A percentile compares a stretch with the other conserved stretches of the same genome.
Conservation (phyloP, 192 early-diverging fungal genomes). For the Gaertneriomyces sp. region DNA sequence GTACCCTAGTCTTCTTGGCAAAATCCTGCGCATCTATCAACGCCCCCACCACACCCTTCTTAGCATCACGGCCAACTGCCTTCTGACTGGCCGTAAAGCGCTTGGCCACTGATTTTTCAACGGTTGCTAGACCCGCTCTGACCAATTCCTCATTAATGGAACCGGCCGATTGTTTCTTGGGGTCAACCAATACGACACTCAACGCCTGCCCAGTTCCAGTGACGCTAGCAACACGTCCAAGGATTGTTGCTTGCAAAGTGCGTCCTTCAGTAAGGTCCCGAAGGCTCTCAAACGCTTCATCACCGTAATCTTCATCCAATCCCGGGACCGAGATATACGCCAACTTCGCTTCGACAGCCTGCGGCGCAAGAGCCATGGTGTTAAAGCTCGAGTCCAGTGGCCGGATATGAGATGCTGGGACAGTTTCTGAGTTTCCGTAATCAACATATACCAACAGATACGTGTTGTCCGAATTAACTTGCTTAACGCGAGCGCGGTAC, state of each 20-base stretch:
- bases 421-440: constrained; percentile 88
- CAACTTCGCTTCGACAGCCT: constrained; percentile 78
- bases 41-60: constrained; percentile 54
- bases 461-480: constrained; percentile 51
- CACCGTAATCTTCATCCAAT: constrained; percentile 68
- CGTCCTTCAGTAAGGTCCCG: constrained; percentile 56
- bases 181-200: constrained; percentile 39
- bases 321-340: constrained; percentile 72
- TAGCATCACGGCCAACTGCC: constrained; percentile 36
- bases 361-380: constrained; percentile 51
- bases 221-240: constrained; percentile 31
- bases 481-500: constrained; percentile 82
- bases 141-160: constrained; percentile 45
- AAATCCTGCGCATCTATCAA: constrained; percentile 62
- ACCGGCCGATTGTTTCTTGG: constrained; percentile 11
- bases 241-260: constrained; percentile 36
- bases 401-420: constrained; percentile 67
- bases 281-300: constrained; percentile 69
- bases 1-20: constrained; percentile 66
- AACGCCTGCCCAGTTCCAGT: constrained; percentile 23
- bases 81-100: constrained; percentile 38
- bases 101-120: constrained; percentile 36
- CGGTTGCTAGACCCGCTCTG: constrained; percentile 38
- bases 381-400: constrained; percentile 71
- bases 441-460: constrained; percentile 84